Conservation (phyloP, 441 rosid species). For the Mallotus repandus region DNA sequence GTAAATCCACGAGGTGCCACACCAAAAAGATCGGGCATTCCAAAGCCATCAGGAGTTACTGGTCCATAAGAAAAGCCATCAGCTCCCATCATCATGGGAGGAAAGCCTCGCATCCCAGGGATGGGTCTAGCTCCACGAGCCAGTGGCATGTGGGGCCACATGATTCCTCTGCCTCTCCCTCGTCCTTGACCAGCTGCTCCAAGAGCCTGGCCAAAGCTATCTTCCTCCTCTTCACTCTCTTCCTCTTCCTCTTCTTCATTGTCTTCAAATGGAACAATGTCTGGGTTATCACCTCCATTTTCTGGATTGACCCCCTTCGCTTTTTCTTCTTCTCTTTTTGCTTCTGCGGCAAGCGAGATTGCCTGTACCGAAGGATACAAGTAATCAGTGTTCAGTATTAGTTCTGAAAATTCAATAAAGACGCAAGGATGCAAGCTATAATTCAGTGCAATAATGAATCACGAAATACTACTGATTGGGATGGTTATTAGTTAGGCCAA, state of each 20-base stretch:
- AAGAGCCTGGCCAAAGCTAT: constrained; percentile 39
- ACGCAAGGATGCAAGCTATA: neutral
- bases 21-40: constrained; percentile 83
- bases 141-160: constrained; percentile 94
- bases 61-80: constrained; percentile 87
- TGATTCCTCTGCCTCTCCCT: constrained; percentile 92
- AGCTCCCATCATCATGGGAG: constrained; percentile 79
- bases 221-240: constrained; percentile 90
- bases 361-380: constrained; percentile 48
- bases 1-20: constrained; percentile 77
- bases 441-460: neutral
- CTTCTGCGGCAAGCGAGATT: constrained; percentile 81
- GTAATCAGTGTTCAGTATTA: constrained; percentile 17
- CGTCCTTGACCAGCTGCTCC: constrained; percentile 63
- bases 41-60: constrained; percentile 61
- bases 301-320: constrained; percentile 93
- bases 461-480: neutral
- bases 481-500: neutral
- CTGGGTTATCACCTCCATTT: constrained; percentile 76
- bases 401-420: constrained; percentile 4
- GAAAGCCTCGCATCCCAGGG: constrained; percentile 83
- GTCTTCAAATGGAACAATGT: constrained; percentile 97
- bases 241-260: constrained; percentile 97
- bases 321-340: constrained; percentile 93
- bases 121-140: constrained; percentile 82